Percentiles rank a stretch among this genome's conserved stretches.
These are phyloP conservation scores for Fraxinus anomala DNA, from an alignment of 257 asterid species.

Conservation along the genomic window DNA sequence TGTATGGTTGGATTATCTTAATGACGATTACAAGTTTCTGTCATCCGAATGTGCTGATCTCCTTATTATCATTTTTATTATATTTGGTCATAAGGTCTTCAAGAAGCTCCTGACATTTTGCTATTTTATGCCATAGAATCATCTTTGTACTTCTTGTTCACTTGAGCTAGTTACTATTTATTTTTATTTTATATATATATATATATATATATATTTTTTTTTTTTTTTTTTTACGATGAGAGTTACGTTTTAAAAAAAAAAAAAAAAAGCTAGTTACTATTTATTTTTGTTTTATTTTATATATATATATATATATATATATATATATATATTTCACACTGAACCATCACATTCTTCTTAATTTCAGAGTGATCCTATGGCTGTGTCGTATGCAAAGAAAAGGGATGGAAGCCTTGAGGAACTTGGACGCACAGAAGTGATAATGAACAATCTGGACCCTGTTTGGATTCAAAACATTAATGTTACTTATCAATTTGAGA, in stretches of 20 bases:
- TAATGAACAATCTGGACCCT: slow-evolving; percentile 71
- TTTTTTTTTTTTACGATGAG: too few species aligned
- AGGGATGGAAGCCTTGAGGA: slow-evolving; percentile 77
- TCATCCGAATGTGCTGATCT: not conserved
- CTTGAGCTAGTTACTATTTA: not conserved
- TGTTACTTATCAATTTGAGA: slow-evolving; percentile 74
- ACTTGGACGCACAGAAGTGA: slow-evolving; percentile 86
- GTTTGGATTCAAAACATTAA: slow-evolving; percentile 73
- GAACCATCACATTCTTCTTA: slow-evolving; percentile 21
- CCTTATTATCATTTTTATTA: not conserved
- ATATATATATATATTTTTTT: too few species aligned
- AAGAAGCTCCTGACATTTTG: not conserved
- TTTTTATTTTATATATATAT: not conserved
- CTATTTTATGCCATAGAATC: not conserved
- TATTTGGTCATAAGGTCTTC: not conserved
- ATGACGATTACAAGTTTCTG: not conserved
- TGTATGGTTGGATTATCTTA: not conserved
- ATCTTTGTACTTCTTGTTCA: not conserved
- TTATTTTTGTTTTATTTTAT: not conserved
- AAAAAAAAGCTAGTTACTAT: not conserved
- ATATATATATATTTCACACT: not conserved
- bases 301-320: not conserved
- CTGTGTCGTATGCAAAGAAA: slow-evolving; percentile 64
- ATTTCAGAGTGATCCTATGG: slow-evolving; percentile 93
- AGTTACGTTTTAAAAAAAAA: too few species aligned